phyloP scores from a whole-genome alignment of 2,329 filamentous ascomycete genomes.

The Exophiala sp. region DNA sequence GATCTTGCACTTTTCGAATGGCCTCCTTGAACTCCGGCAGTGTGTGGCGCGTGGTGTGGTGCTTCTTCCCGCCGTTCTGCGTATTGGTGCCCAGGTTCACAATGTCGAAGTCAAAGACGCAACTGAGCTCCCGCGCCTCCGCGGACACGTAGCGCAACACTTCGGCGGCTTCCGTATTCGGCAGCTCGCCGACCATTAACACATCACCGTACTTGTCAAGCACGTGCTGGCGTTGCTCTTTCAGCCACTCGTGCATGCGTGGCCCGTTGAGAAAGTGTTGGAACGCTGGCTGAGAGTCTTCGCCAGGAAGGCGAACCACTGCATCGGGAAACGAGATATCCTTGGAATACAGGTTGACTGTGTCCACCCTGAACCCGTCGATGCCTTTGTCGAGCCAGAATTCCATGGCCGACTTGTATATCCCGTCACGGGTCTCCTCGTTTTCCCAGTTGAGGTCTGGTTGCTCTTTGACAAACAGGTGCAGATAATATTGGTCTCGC shows the following conservation, averaged over 20 bases:
- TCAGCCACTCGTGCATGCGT: conserved; percentile 52
- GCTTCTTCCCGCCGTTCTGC: conserved; percentile 23
- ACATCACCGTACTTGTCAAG: conserved; percentile 53
- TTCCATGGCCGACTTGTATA: conserved; percentile 62
- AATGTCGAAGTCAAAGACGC: conserved; percentile 68
- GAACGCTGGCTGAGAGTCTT: conserved; percentile 46
- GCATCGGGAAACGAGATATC: conserved; percentile 31
- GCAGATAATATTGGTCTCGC: conserved; percentile 59
- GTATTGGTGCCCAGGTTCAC: conserved; percentile 29
- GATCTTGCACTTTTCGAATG: conserved; percentile 54
- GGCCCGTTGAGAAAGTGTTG: conserved; percentile 51
- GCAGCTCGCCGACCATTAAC: conserved; percentile 58
- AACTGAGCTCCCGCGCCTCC: conserved; percentile 52
- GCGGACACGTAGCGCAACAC: conserved; percentile 49
- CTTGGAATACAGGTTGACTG: conserved; percentile 29
- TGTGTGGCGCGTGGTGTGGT: conserved; percentile 26
- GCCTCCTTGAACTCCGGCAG: conserved; percentile 50
- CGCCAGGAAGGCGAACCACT: conserved; percentile 38
- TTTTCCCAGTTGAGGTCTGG: conserved; percentile 78
- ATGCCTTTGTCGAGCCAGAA: conserved; percentile 70
- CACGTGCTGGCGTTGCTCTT: conserved; percentile 48
- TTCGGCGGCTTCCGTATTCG: conserved; percentile 44
- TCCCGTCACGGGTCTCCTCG: conserved; percentile 54
- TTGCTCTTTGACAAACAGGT: conserved; percentile 65
- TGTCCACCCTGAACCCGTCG: conserved; percentile 62